These are phyloP conservation scores for Phytophthora tentaculata DNA, from an alignment of 352 stramenopile genomes.

Conservation along the genomic window DNA sequence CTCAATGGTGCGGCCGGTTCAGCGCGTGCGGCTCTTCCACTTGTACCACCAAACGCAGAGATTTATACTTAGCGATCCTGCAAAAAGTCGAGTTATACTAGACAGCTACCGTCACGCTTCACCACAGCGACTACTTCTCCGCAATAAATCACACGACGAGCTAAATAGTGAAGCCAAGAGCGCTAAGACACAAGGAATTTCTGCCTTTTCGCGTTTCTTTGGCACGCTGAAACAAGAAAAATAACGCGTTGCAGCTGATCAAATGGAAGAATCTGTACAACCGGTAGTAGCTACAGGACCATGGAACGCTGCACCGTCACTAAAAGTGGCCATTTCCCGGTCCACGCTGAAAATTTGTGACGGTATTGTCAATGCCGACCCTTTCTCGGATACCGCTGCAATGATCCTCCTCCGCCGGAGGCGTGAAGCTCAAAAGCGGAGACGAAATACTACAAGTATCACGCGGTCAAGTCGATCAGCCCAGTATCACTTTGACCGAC, in stretches of 20 bases:
- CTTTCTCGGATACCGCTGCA: conserved; percentile 24
- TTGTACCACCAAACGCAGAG: conserved; percentile 34
- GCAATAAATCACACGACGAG: not conserved
- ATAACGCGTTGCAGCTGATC: conserved; percentile 9
- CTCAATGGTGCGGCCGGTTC: conserved; percentile 46
- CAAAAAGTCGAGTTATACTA: conserved; percentile 21
- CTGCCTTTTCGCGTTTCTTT: not conserved
- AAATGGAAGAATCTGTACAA: not conserved
- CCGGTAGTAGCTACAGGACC: not conserved
- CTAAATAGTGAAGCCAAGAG: not conserved
- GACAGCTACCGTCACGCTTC: conserved; percentile 11
- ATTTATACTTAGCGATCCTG: conserved; percentile 25
- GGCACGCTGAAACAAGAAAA: conserved; percentile 1
- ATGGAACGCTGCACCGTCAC: conserved; percentile 1
- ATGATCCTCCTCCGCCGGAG: conserved; percentile 25
- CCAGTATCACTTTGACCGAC: conserved; percentile 16
- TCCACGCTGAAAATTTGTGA: conserved; percentile 24
- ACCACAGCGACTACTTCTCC: conserved; percentile 4
- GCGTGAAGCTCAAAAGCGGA: conserved; percentile 1
- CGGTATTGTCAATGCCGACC: conserved; percentile 21
- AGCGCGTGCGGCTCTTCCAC: conserved; percentile 41
- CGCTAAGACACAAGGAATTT: not conserved
- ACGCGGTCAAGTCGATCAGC: conserved; percentile 1
- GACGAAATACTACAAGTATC: not conserved
- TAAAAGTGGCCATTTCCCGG: conserved; percentile 16